Conservation (phyloP, 352 stramenopile genomes). For the Hyaloperonospora arabidopsidis region DNA sequence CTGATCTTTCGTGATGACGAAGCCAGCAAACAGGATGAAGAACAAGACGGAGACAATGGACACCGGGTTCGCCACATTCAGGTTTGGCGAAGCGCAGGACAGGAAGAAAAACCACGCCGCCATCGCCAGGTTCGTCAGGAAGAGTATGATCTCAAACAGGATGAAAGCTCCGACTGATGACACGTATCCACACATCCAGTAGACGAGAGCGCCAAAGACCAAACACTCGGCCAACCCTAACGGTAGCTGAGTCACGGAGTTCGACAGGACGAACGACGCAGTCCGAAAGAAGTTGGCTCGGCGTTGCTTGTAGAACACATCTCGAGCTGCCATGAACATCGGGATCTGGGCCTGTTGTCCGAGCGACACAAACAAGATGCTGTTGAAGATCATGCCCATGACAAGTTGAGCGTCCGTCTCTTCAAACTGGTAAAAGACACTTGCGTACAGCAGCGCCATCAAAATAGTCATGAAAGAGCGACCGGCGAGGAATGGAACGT, state of each 20-base stretch:
- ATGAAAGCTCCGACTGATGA: constrained; percentile 20
- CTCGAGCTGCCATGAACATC: constrained; percentile 45
- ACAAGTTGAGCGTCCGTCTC: constrained; percentile 29
- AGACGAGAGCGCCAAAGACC: constrained; percentile 69
- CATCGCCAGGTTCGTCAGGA: constrained; percentile 31
- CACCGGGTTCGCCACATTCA: constrained; percentile 20
- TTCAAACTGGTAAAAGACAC: constrained; percentile 36
- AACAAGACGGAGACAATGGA: constrained; percentile 18
- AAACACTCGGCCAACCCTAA: constrained; percentile 41
- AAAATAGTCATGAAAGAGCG: constrained; percentile 29
- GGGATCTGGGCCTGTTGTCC: constrained; percentile 57
- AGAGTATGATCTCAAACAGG: constrained; percentile 29
- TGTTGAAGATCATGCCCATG: constrained; percentile 66
- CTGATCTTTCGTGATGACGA: constrained; percentile 21
- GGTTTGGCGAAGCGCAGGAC: constrained; percentile 9
- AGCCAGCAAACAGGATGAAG: constrained; percentile 19
- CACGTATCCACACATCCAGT: constrained; percentile 69
- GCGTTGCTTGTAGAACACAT: constrained; percentile 74
- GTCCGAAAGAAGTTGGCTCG: constrained; percentile 73
- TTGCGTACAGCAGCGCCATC: constrained; percentile 35
- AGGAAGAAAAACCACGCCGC: constrained; percentile 20
- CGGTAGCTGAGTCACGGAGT: constrained; percentile 28
- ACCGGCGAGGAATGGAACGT: constrained; percentile 26
- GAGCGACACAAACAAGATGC: constrained; percentile 59
- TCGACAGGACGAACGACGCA: constrained; percentile 49